Evolutionary conservation across 1,284 basidiomycete genomes (phyloP), one percentile per base, ranked within the genome.

Genomic region (Phylloporus sp.): DNA sequence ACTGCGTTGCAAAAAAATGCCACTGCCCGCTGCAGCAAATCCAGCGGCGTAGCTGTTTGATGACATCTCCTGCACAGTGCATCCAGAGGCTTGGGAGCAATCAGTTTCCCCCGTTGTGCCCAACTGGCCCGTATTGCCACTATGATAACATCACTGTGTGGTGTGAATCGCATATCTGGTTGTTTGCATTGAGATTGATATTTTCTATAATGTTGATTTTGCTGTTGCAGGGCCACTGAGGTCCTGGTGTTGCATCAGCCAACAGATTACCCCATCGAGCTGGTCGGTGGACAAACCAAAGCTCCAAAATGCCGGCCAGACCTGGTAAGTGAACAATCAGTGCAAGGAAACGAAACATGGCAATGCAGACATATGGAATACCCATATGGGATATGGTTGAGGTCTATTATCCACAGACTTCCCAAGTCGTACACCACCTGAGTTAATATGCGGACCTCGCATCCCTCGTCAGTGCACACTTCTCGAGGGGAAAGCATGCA

Each of bases 1-100:
- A 86, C 70, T 92, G 90, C 8, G 86, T 79, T 1, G 90, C 90
- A 74, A 82, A 94, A n/a, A n/a, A 1, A 92, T 88, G 0, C 92
- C 92, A 29, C 92, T 92, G 18, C 91, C 89, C 2, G 85, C 86
- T 1, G 77, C 64, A 0, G 85, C 84, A 69, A 94, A 94, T 2
- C 79, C 82, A 10, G 68, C 69, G 0, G 84, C 85, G 69, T 82
- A 93, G 68, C 86, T 90, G 63, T 86, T 86, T 17, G 79, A 76
- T 63, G 84, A 83, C 1, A 75, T 82, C 72, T 91, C 88, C 1
- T 69, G 76, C 47, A 91, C 86, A 7, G 85, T 82, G 69, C 92
- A 94, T 2, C 92, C 92, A 3, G 81, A 74, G 4, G 77, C 76
- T 13, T 75, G 73, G 15, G 83, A 81, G 68, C 89, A 90, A 71